Conservation (phyloP, 768 basidiomycete genomes). For the Phlebiopsis gigantea region DNA sequence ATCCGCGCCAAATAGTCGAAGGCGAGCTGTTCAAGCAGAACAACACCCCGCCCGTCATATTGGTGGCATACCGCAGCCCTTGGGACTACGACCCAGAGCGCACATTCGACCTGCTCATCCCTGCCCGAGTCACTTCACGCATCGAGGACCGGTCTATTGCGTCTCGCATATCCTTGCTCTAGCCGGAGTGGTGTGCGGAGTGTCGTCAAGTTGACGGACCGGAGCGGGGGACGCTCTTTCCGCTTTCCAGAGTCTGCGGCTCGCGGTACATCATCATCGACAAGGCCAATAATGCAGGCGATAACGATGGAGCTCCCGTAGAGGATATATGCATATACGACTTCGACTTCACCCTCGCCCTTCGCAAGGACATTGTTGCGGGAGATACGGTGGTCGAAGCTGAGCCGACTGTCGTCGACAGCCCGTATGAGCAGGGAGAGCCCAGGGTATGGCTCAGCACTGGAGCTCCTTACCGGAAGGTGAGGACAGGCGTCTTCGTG, state of each 20-base stretch:
- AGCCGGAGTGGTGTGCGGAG: background rate
- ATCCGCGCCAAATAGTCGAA: background rate
- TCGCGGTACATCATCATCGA: background rate
- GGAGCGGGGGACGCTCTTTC: background rate
- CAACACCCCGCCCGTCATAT: background rate
- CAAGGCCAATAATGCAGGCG: too few relatives aligned
- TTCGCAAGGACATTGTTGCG: background rate
- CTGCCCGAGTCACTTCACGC: background rate
- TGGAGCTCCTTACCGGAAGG: background rate
- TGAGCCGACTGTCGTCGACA: background rate
- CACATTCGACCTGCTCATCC: background rate
- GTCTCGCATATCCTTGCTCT: background rate
- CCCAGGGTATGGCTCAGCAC: too few relatives aligned
- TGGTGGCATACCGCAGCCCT: background rate
- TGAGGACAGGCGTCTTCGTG: background rate
- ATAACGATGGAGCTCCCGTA: too few relatives aligned
- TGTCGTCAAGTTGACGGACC: background rate
- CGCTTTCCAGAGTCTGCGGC: background rate
- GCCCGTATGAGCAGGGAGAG: too few relatives aligned
- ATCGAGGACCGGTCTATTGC: too few relatives aligned
- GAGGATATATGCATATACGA: too few relatives aligned
- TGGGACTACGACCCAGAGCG: background rate
- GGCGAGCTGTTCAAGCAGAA: background rate
- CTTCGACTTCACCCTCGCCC: background rate
- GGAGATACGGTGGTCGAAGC: too few relatives aligned